phyloP scores from a whole-genome alignment of 805 yeast species.

The Nakazawaea wickerhamii region DNA sequence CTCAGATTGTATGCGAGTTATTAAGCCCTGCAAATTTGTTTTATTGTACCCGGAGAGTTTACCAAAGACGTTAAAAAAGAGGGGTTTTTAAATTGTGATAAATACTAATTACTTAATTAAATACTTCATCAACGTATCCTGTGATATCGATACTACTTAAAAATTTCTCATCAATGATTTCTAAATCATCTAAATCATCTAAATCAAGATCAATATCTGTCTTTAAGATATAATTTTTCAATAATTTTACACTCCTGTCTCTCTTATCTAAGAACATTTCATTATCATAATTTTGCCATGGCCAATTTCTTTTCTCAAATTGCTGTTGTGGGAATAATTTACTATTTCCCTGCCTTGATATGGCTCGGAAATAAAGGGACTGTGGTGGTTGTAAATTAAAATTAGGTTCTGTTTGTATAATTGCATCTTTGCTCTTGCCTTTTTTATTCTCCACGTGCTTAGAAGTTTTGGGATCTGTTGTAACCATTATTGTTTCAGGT shows the following conservation, averaged over 20 bases:
- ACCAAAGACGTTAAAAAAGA: too few species aligned
- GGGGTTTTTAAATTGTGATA: too few species aligned
- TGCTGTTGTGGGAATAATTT: not conserved
- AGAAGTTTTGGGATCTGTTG: not conserved
- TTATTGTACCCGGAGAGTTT: too few species aligned
- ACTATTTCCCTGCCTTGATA: not conserved
- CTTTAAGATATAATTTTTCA: not conserved
- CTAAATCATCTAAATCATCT: conserved; percentile 3
- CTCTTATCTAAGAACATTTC: not conserved
- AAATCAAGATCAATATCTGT: conserved; percentile 1
- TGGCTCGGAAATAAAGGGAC: too few species aligned
- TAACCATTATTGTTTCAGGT: not conserved
- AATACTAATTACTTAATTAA: not conserved
- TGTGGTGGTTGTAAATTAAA: too few species aligned
- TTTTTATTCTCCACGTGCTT: not conserved
- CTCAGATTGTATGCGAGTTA: too few species aligned
- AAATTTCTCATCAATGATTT: conserved; percentile 3
- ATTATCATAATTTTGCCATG: not conserved
- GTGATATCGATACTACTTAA: conserved; percentile 5
- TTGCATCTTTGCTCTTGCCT: not conserved
- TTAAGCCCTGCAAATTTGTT: too few species aligned
- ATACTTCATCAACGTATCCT: conserved; percentile 4
- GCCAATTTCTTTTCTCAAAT: not conserved
- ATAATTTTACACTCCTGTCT: not conserved
- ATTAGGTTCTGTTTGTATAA: not conserved